Percentiles rank a stretch among this genome's conserved stretches.
Conservation (phyloP, 2,329 filamentous ascomycete species). For the Talaromyces sp. region DNA sequence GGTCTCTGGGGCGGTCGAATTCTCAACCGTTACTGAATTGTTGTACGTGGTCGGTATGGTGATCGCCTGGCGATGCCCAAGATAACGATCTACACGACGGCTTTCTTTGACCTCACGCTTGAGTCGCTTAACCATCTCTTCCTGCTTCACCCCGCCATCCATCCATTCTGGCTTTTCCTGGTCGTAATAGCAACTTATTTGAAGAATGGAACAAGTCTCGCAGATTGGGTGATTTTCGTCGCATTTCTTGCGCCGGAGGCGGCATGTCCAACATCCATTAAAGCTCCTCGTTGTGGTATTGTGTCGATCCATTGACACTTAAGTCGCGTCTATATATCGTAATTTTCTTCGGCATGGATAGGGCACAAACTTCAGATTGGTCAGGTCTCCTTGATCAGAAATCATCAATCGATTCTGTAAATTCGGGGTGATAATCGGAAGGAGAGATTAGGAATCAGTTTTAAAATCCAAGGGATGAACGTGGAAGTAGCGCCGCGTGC, state of each 20-base stretch:
- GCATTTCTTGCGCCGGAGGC: conserved; percentile 60
- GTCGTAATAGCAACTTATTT: conserved; percentile 55
- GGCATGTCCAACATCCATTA: conserved; percentile 56
- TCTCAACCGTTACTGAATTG: not conserved
- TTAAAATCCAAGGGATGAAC: not conserved
- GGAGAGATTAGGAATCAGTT: not conserved
- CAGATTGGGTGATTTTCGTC: conserved; percentile 54
- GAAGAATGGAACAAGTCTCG: conserved; percentile 49
- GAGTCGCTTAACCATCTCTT: conserved; percentile 51
- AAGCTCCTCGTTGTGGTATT: not conserved
- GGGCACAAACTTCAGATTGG: not conserved
- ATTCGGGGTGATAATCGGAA: not conserved
- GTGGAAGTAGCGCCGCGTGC: not conserved
- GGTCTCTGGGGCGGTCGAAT: not conserved
- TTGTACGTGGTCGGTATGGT: not conserved
- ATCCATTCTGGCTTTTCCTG: conserved; percentile 57
- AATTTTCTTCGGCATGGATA: not conserved
- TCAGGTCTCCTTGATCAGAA: not conserved
- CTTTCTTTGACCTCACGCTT: conserved; percentile 57
- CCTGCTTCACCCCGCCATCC: conserved; percentile 49
- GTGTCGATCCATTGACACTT: not conserved
- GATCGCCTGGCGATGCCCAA: not conserved
- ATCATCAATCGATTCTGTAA: not conserved
- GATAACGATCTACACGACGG: conserved; percentile 29
- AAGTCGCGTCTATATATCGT: not conserved